These are phyloP conservation scores for Stereum hirsutum DNA, from an alignment of 1,284 basidiomycete species.

Conservation along the genomic window DNA sequence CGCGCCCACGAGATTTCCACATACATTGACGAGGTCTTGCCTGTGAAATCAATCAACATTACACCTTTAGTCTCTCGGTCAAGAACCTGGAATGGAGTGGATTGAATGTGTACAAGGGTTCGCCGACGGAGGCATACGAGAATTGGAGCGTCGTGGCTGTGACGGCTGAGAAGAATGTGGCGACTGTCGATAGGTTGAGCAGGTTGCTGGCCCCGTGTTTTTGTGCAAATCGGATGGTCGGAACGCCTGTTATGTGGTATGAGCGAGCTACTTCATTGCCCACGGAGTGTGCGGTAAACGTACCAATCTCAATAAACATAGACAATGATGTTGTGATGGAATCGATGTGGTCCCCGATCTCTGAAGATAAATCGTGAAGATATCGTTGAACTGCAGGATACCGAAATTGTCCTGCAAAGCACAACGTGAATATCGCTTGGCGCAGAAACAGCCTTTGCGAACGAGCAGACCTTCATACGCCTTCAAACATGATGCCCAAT, in stretches of 20 bases:
- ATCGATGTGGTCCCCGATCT: slow-evolving; percentile 66
- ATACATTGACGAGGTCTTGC: slow-evolving; percentile 58
- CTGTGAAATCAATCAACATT: too few relatives aligned
- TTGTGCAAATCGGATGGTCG: slow-evolving; percentile 67
- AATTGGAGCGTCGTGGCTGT: slow-evolving; percentile 66
- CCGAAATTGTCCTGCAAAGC: slow-evolving; percentile 47
- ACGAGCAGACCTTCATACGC: slow-evolving; percentile 42
- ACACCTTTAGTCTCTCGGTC: too few relatives aligned
- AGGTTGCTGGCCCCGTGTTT: slow-evolving; percentile 62
- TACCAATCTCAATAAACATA: slow-evolving; percentile 67
- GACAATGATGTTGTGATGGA: slow-evolving; percentile 52
- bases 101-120: slow-evolving; percentile 23
- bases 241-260: slow-evolving; percentile 40
- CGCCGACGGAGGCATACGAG: slow-evolving; percentile 33
- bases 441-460: neutral
- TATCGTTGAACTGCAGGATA: slow-evolving; percentile 64
- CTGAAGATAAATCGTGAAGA: slow-evolving; percentile 56
- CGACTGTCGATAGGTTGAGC: slow-evolving; percentile 63
- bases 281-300: slow-evolving; percentile 13
- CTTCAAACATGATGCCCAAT: slow-evolving; percentile 61
- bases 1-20: too few relatives aligned
- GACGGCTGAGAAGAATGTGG: slow-evolving; percentile 72
- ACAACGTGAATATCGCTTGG: neutral
- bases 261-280: neutral
- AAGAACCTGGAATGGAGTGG: too few relatives aligned